Percentiles rank a stretch among this genome's conserved stretches.
Evolutionary conservation across 208 protist species (phyloP).

Genomic region (Crithidia mellificae): DNA sequence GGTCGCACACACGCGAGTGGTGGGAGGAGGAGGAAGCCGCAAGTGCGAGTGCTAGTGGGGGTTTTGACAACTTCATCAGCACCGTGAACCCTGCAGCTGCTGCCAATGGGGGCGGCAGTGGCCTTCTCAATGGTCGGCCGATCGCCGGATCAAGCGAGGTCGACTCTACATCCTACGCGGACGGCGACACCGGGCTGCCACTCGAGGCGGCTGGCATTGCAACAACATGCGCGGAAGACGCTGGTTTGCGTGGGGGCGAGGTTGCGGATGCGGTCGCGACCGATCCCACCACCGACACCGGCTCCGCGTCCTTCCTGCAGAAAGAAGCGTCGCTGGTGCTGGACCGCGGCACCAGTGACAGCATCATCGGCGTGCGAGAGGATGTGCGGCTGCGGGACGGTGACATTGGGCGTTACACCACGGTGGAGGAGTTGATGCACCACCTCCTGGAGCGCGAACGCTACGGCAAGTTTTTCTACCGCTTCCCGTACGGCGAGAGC

Average conservation of each 20-base stretch:
- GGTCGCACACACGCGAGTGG: conserved; percentile 28
- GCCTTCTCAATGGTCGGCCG: too few species aligned
- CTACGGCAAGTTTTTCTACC: conserved; percentile 94
- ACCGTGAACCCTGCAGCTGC: too few species aligned
- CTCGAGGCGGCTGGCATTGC: neutral
- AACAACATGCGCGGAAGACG: neutral
- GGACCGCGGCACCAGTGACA: conserved; percentile 39
- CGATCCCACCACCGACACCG: conserved; percentile 14
- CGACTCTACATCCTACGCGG: neutral
- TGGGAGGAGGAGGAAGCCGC: conserved; percentile 41
- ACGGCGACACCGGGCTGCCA: neutral
- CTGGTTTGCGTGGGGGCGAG: neutral
- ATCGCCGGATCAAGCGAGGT: too few species aligned
- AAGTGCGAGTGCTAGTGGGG: neutral
- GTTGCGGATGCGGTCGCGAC: conserved; percentile 4
- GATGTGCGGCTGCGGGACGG: conserved; percentile 92
- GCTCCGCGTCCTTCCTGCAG: neutral
- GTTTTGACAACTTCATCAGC: too few species aligned
- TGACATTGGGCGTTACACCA: conserved; percentile 92
- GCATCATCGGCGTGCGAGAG: conserved; percentile 81
- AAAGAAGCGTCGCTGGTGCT: conserved; percentile 38
- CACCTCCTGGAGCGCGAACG: conserved; percentile 71
- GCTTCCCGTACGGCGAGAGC: conserved; percentile 91
- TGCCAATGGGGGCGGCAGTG: too few species aligned
- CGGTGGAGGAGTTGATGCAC: conserved; percentile 54